Conservation (phyloP, 2,329 filamentous ascomycete species). For the Venturia aucupariae region DNA sequence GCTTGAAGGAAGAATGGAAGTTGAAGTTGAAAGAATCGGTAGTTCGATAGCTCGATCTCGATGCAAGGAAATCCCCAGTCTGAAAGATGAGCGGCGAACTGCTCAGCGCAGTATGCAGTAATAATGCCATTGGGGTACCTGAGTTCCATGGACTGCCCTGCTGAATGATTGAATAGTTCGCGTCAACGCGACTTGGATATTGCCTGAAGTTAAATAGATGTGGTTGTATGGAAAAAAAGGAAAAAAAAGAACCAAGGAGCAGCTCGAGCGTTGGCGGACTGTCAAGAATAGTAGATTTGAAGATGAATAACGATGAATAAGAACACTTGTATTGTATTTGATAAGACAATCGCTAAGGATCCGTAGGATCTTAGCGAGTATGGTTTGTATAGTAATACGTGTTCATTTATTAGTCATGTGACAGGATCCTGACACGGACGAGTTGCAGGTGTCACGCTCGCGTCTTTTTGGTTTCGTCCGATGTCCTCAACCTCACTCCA, state of each 20-base stretch:
- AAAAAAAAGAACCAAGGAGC: not conserved
- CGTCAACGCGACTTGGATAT: not conserved
- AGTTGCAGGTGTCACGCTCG: not conserved
- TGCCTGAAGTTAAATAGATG: not conserved
- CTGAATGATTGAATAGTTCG: not conserved
- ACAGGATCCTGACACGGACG: too few species aligned
- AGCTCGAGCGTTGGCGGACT: not conserved
- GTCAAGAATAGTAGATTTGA: too few species aligned
- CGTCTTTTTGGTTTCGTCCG: not conserved
- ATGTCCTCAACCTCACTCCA: not conserved
- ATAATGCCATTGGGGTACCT: not conserved
- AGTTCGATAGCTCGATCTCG: too few species aligned
- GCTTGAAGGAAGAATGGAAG: not conserved
- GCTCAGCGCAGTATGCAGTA: not conserved
- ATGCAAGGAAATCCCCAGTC: not conserved
- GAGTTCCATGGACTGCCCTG: not conserved
- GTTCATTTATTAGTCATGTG: too few species aligned
- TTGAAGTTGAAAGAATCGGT: too few species aligned
- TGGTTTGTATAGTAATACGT: too few species aligned
- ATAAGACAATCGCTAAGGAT: too few species aligned
- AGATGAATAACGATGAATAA: too few species aligned
- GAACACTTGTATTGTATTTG: too few species aligned
- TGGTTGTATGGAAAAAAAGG: not conserved
- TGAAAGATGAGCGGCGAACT: not conserved
- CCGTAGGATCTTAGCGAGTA: too few species aligned